These are phyloP conservation scores for Elongisporangium anandrum DNA, from an alignment of 352 stramenopile species.

Conservation along the genomic window DNA sequence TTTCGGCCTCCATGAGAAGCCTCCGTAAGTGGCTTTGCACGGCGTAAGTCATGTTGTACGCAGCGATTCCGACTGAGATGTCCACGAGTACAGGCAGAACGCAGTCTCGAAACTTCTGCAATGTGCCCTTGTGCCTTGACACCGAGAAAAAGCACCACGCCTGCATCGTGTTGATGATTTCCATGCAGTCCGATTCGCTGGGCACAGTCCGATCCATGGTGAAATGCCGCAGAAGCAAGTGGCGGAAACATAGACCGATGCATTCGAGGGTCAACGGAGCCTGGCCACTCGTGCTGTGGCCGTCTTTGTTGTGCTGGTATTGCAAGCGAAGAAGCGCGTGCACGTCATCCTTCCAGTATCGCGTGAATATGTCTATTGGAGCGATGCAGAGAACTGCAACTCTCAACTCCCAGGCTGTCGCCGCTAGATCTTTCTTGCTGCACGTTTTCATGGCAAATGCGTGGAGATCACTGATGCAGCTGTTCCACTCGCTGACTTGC, in stretches of 20 bases:
- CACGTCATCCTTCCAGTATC: constrained; percentile 71
- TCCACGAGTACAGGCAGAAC: constrained; percentile 43
- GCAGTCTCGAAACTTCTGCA: constrained; percentile 20
- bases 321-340: constrained; percentile 50
- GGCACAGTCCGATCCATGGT: constrained; percentile 7
- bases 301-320: constrained; percentile 67
- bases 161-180: constrained; percentile 79
- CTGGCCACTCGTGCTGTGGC: constrained; percentile 8
- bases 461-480: constrained; percentile 54
- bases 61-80: constrained; percentile 49
- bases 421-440: constrained; percentile 35
- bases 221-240: constrained; percentile 10
- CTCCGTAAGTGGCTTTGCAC: constrained; percentile 63
- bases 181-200: constrained; percentile 61
- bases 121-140: constrained; percentile 28
- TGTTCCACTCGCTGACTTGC: constrained; percentile 57
- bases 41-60: constrained; percentile 69
- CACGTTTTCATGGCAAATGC: constrained; percentile 39
- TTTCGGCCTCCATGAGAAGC: constrained; percentile 51
- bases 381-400: constrained; percentile 38
- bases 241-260: constrained; percentile 21
- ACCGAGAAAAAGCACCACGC: constrained; percentile 76
- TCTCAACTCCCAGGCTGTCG: constrained; percentile 46
- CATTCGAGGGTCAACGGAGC: constrained; percentile 23
- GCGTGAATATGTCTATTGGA: constrained; percentile 57